phyloP scores from a whole-genome alignment of 2,329 filamentous ascomycete species.

The Dothistroma pini region DNA sequence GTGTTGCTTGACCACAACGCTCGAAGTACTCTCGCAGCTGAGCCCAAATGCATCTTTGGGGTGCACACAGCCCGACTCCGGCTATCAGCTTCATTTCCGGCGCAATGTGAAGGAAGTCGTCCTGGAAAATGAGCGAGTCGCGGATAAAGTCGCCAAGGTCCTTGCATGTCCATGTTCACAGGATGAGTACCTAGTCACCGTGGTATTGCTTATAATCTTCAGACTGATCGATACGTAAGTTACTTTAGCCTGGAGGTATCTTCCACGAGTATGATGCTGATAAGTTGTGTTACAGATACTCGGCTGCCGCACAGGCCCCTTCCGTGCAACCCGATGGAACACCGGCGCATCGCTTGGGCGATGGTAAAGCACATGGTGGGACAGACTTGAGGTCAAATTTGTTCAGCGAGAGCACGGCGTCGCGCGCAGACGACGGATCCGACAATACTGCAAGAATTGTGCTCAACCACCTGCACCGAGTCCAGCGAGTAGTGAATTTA shows the following conservation, averaged over 20 bases:
- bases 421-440: neutral
- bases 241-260: neutral
- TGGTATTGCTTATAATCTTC: neutral
- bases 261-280: neutral
- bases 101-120: neutral
- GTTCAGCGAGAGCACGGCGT: neutral
- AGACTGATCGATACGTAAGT: neutral
- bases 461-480: neutral
- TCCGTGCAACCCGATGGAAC: neutral
- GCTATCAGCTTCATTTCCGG: neutral
- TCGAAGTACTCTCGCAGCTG: neutral
- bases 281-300: neutral
- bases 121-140: neutral
- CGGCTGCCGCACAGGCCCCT: neutral
- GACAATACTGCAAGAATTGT: neutral
- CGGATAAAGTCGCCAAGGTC: neutral
- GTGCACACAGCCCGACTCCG: neutral
- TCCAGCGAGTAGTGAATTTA: neutral
- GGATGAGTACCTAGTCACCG: neutral
- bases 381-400: neutral
- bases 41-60: neutral
- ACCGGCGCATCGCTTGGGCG: neutral
- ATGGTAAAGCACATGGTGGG: neutral
- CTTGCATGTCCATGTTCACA: neutral
- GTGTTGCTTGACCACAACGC: neutral